Base-by-base conservation (phyloP, 257 asterid species). In the Scutellaria minor region DNA sequence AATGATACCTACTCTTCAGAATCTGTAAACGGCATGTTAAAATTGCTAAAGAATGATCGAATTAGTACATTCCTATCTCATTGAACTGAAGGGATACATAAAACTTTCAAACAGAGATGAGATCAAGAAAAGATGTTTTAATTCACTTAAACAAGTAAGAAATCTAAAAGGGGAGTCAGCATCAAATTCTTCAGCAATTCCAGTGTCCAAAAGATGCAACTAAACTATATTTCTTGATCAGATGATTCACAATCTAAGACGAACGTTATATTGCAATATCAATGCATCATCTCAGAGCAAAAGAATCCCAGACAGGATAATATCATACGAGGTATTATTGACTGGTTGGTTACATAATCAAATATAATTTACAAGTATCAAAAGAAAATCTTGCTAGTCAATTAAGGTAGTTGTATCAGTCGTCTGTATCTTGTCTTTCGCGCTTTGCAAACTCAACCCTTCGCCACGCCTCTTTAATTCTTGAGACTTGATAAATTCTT, bases 351-450 rank as follows among this genome's bases (percentile, higher is more conserved):
- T 52, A 74, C 70, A 78, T 1, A 31, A 52, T 37, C 31, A 7
- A 39, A 58, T 61, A 18, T 42, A 59, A 87, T 83, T 73, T 87
- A 91, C 94, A 89, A 24, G 55, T 59, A 22, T 47, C 64, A 35
- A 45, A 4, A 20, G 39, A 52, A 18, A 48, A 46, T 9, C 35
- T 63, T 46, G 70, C 90, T 91, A 89, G n/a, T 88, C 88, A 71
- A 95, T 87, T 61, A 95, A 78, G 73, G 82, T 77, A 37, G 86
- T 63, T 7, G 88, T 85, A 75, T 84, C 90, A 1, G 88, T 91
- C 39, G 97, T 87, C 74, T 82, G 96, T 83, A 90, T 85, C 8
- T 81, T 83, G 67, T 71, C 88, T 84, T 89, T 91, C 41, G 82
- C 20, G 69, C 72, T 83, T 61, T 82, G 89, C 75, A 65, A 22